Percentiles rank a stretch among this genome's conserved stretches.
Conservation (phyloP, 306 rosid genomes). For the Quercus alba region DNA sequence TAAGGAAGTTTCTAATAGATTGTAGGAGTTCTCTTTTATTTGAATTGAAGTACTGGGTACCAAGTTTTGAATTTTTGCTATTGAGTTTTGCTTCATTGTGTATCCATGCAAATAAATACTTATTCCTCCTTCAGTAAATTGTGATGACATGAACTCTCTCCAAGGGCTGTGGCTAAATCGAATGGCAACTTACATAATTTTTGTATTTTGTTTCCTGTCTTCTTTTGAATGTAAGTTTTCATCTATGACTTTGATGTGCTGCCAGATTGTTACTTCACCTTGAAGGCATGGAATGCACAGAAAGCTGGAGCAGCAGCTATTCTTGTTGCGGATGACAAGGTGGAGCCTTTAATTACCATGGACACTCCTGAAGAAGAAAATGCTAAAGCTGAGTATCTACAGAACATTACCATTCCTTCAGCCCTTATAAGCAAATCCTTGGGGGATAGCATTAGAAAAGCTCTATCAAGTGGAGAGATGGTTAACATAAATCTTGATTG, state of each 20-base stretch:
- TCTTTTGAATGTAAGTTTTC: constrained; percentile 3
- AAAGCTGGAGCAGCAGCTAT: constrained; percentile 93
- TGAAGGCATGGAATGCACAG: constrained; percentile 98
- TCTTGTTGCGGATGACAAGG: constrained; percentile 82
- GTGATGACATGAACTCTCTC: neutral
- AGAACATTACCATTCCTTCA: constrained; percentile 78
- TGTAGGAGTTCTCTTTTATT: neutral
- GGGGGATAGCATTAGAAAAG: constrained; percentile 75
- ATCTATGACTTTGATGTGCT: constrained; percentile 6
- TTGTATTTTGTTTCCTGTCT: neutral
- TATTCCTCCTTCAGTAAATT: neutral
- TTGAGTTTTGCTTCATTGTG: neutral
- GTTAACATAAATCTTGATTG: constrained; percentile 88
- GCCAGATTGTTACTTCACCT: constrained; percentile 92
- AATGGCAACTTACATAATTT: neutral
- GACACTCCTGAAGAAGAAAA: constrained; percentile 86
- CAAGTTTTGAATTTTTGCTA: neutral
- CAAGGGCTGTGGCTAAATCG: neutral
- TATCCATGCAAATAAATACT: neutral
- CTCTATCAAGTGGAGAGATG: constrained; percentile 59
- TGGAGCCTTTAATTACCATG: constrained; percentile 84
- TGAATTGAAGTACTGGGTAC: neutral
- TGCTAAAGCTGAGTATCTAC: constrained; percentile 57
- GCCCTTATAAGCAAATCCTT: constrained; percentile 78
- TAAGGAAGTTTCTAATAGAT: neutral